Evolutionary conservation across 768 basidiomycete species (phyloP).

Genomic region (Psilocybe azurescens): DNA sequence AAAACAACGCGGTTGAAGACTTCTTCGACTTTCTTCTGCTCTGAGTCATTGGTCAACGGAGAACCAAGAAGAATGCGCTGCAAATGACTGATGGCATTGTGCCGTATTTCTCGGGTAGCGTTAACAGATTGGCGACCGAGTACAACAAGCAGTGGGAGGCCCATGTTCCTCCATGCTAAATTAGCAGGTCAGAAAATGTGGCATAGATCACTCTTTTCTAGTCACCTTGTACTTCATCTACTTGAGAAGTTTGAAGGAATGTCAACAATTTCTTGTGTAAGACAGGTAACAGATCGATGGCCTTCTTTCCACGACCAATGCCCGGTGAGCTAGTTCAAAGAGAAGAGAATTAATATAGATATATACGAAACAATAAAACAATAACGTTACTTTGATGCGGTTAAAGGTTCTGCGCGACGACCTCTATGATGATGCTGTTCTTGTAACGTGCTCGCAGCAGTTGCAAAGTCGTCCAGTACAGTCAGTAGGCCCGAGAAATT

Average conservation of each 20-base stretch:
- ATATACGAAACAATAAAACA: constrained; percentile 1
- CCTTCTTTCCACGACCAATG: constrained; percentile 80
- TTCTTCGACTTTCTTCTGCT: constrained; percentile 72
- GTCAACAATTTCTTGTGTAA: constrained; percentile 69
- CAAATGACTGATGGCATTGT: constrained; percentile 77
- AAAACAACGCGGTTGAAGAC: constrained; percentile 91
- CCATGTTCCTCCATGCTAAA: constrained; percentile 77
- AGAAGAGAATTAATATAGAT: constrained; percentile 49
- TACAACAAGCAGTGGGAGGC: constrained; percentile 74
- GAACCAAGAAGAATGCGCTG: constrained; percentile 87
- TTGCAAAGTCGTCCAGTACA: constrained; percentile 87
- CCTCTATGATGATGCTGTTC: constrained; percentile 62
- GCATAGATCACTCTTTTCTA: background rate
- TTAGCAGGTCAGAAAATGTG: background rate
- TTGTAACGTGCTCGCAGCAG: constrained; percentile 62
- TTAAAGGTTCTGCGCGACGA: constrained; percentile 54
- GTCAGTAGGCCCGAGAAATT: constrained; percentile 83
- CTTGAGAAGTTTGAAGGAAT: constrained; percentile 56
- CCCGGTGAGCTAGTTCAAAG: constrained; percentile 68
- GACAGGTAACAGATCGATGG: constrained; percentile 80
- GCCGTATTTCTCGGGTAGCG: constrained; percentile 83
- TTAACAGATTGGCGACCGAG: constrained; percentile 85
- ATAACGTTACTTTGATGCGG: constrained; percentile 53
- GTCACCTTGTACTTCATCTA: constrained; percentile 49
- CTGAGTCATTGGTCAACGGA: constrained; percentile 60